These are phyloP conservation scores for Solanum megistacrolobum DNA, from an alignment of 257 asterid species.

Conservation along the genomic window DNA sequence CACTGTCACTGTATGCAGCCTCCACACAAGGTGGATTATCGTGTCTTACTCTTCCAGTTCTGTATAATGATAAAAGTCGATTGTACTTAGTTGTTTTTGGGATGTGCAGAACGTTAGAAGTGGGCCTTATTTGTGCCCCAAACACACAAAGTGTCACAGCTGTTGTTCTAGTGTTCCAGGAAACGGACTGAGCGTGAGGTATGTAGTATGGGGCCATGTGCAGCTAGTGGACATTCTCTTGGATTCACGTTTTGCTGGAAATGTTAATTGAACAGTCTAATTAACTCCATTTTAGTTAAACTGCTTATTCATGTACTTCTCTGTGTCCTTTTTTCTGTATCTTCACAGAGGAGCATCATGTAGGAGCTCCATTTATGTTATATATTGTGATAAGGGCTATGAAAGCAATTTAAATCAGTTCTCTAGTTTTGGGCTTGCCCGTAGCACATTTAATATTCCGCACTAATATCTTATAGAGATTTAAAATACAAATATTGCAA, in stretches of 20 bases:
- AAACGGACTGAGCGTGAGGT: constrained; percentile 93
- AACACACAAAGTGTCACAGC: constrained; percentile 94
- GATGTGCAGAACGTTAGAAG: constrained; percentile 67
- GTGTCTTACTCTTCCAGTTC: background rate
- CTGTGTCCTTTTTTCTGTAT: background rate
- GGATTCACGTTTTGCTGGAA: background rate
- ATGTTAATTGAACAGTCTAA: background rate
- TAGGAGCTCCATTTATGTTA: background rate
- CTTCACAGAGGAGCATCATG: background rate
- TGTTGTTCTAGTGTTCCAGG: constrained; percentile 93
- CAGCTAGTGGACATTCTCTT: background rate
- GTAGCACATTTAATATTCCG: background rate
- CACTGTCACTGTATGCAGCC: constrained; percentile 98
- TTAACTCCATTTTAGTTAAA: background rate
- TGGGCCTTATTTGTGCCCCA: constrained; percentile 95
- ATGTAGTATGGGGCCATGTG: constrained; percentile 8
- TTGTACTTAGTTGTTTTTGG: constrained; percentile 11
- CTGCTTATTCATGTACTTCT: background rate
- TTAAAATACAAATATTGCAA: background rate
- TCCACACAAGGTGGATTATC: constrained; percentile 77
- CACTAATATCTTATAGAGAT: background rate
- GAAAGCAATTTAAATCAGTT: background rate
- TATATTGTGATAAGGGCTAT: background rate
- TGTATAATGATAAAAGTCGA: background rate
- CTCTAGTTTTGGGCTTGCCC: background rate